Conservation (phyloP, 805 yeast species). For the Wickerhamiella siamensis region DNA sequence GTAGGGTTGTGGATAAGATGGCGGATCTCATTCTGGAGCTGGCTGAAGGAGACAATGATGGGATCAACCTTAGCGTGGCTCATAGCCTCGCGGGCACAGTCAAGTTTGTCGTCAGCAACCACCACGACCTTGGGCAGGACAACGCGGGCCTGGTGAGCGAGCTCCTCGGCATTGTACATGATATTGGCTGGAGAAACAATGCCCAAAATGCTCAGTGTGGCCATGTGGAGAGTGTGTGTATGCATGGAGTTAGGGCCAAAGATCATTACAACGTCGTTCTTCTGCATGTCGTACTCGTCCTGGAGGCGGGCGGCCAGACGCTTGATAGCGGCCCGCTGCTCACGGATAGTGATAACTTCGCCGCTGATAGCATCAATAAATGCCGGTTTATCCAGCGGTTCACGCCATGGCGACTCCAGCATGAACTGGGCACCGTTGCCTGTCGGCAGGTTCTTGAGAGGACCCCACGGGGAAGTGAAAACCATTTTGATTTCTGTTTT, state of each 20-base stretch:
- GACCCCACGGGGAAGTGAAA: neutral
- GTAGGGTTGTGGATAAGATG: constrained; percentile 1
- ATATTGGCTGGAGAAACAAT: constrained; percentile 25
- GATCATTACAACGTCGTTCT: constrained; percentile 22
- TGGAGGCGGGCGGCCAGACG: constrained; percentile 15
- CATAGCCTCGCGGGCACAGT: constrained; percentile 7
- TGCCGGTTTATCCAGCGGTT: neutral
- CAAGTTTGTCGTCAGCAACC: constrained; percentile 8
- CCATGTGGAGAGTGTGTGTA: constrained; percentile 22
- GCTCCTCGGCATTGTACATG: constrained; percentile 23
- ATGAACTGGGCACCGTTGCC: neutral
- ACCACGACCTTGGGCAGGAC: constrained; percentile 15
- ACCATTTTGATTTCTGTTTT: too few species aligned
- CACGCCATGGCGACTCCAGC: neutral
- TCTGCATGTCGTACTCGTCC: constrained; percentile 11
- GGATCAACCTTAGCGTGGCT: constrained; percentile 6
- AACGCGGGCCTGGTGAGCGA: constrained; percentile 20
- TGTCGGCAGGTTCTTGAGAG: neutral
- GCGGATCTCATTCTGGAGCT: constrained; percentile 3
- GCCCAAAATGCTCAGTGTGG: constrained; percentile 20
- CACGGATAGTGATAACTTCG: constrained; percentile 9
- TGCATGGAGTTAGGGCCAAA: constrained; percentile 21
- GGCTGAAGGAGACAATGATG: constrained; percentile 4
- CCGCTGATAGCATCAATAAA: constrained; percentile 17
- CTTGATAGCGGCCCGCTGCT: constrained; percentile 10